phyloP scores from a whole-genome alignment of 345 rosid species.

The Luvunga scandens region DNA sequence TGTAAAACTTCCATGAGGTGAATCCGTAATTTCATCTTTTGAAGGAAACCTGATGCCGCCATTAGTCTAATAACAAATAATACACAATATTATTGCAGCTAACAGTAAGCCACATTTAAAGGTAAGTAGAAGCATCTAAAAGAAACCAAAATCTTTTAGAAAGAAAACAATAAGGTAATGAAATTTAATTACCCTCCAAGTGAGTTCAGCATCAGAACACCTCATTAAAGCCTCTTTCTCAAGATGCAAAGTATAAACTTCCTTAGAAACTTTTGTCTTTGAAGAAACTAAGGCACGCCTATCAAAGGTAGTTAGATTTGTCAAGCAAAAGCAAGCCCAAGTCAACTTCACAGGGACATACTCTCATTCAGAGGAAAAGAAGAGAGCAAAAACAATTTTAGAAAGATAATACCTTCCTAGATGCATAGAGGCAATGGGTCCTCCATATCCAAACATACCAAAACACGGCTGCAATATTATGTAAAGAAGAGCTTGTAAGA shows the following conservation, averaged over 20 bases:
- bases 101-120: neutral
- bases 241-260: slow-evolving; percentile 51
- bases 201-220: slow-evolving; percentile 29
- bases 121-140: neutral
- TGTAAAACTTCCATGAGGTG: slow-evolving; percentile 69
- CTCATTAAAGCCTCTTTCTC: slow-evolving; percentile 48
- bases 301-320: neutral
- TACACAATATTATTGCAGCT: neutral
- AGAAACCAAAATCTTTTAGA: neutral
- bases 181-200: slow-evolving; percentile 51
- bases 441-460: slow-evolving; percentile 72
- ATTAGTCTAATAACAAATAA: slow-evolving; percentile 33
- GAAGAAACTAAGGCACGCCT: slow-evolving; percentile 67
- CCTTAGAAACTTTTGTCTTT: slow-evolving; percentile 52
- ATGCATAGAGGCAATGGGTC: slow-evolving; percentile 57
- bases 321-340: neutral
- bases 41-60: slow-evolving; percentile 64
- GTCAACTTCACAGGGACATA: neutral
- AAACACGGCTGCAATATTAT: slow-evolving; percentile 44
- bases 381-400: neutral
- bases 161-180: neutral
- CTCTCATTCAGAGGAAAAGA: neutral
- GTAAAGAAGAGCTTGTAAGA: slow-evolving; percentile 5
- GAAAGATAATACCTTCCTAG: slow-evolving; percentile 43
- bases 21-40: slow-evolving; percentile 39